Evolutionary conservation across 78 protist species (phyloP).

Genomic region (Bodo saltans): DNA sequence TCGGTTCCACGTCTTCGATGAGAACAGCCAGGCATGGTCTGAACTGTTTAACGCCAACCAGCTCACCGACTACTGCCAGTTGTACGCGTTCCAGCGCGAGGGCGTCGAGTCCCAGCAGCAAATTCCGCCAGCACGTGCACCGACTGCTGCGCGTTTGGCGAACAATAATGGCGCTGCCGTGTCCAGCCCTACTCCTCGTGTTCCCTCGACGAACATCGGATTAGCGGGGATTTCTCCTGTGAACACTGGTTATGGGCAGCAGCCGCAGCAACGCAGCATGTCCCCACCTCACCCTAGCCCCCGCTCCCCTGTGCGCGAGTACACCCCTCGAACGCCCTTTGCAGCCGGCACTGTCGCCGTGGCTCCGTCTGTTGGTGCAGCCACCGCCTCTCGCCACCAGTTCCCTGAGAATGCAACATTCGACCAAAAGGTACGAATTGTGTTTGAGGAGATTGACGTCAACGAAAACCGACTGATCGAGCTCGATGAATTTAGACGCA

Average conservation of each 20-base stretch:
- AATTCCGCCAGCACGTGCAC: neutral
- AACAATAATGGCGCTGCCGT: too few relatives aligned
- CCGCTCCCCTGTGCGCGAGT: too few relatives aligned
- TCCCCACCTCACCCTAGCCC: too few relatives aligned
- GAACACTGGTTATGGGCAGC: too few relatives aligned
- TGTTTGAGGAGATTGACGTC: slow-evolving; percentile 23
- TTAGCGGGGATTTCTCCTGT: too few relatives aligned
- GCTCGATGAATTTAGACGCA: neutral
- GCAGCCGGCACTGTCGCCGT: too few relatives aligned
- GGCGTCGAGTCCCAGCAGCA: neutral
- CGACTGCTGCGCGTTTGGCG: neutral
- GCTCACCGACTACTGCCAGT: slow-evolving; percentile 3
- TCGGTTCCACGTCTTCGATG: slow-evolving; percentile 8
- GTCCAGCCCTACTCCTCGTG: too few relatives aligned
- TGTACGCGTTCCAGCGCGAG: slow-evolving; percentile 13
- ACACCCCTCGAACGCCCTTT: too few relatives aligned
- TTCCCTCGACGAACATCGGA: too few relatives aligned
- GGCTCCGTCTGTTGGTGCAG: too few relatives aligned
- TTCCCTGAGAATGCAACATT: neutral
- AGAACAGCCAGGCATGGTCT: neutral
- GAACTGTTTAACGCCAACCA: slow-evolving; percentile 7
- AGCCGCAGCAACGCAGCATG: too few relatives aligned
- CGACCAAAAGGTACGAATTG: slow-evolving; percentile 7
- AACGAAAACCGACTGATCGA: slow-evolving; percentile 10
- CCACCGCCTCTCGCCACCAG: too few relatives aligned